Evolutionary conservation across 176 grass and related monocot genomes (phyloP).

Genomic region (Raddia distichophylla): DNA sequence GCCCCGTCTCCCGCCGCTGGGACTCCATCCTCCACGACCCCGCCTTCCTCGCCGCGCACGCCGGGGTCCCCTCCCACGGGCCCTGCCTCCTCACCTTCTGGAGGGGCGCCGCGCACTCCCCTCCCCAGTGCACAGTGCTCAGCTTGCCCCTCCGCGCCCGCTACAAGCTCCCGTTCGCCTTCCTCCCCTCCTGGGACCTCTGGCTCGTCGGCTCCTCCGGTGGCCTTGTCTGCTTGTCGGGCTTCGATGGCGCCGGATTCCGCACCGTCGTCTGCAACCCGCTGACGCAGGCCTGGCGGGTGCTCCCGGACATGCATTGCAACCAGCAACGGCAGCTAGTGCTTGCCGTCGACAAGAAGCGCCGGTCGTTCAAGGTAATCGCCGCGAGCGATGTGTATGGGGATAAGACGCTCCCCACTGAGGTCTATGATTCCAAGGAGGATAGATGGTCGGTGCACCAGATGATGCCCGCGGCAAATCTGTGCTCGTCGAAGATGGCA

Average conservation of each 20-base stretch:
- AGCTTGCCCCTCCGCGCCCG: conserved; percentile 80
- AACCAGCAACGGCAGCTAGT: conserved; percentile 95
- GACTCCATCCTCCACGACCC: conserved; percentile 61
- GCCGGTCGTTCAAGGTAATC: conserved; percentile 73
- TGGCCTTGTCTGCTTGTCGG: conserved; percentile 89
- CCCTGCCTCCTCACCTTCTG: conserved; percentile 87
- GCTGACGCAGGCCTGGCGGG: conserved; percentile 74
- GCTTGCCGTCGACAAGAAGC: conserved; percentile 56
- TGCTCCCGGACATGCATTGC: conserved; percentile 78
- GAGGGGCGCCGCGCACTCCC: conserved; percentile 39
- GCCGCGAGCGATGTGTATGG: conserved; percentile 82
- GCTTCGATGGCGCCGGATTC: conserved; percentile 69
- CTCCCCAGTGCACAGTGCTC: conserved; percentile 65
- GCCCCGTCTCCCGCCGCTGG: conserved; percentile 76
- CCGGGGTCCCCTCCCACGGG: conserved; percentile 71
- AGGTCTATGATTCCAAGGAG: conserved; percentile 79
- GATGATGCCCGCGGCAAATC: conserved; percentile 80
- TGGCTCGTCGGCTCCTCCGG: conserved; percentile 93
- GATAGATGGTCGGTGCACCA: conserved; percentile 77
- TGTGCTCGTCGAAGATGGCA: conserved; percentile 95
- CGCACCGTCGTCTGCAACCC: conserved; percentile 87
- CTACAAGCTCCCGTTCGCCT: conserved; percentile 72
- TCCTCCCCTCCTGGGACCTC: conserved; percentile 89
- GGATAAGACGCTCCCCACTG: conserved; percentile 81
- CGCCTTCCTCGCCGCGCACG: conserved; percentile 74